phyloP scores from a whole-genome alignment of 2,329 filamentous ascomycete species.

The Hymenotorrendiella dingleyae region DNA sequence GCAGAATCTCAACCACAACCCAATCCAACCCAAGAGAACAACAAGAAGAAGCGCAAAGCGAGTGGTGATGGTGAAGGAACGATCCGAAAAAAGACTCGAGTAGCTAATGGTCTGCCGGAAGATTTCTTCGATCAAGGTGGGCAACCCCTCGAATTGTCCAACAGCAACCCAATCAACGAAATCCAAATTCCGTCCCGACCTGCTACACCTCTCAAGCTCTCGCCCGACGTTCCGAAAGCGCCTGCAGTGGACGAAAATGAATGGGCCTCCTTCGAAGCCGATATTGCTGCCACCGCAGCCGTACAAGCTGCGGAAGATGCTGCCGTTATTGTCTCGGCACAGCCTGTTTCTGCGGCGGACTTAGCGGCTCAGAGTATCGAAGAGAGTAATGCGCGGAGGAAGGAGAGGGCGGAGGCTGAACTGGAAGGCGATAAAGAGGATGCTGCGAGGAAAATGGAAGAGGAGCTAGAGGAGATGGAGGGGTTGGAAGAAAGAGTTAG shows the following conservation, averaged over 20 bases:
- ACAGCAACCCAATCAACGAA: conserved; percentile 34
- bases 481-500: conserved; percentile 67
- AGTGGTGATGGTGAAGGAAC: conserved; percentile 35
- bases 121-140: conserved; percentile 29
- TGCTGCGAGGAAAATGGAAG: conserved; percentile 64
- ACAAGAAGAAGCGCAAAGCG: conserved; percentile 47
- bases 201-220: conserved; percentile 46
- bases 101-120: conserved; percentile 31
- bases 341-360: conserved; percentile 60
- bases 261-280: conserved; percentile 82
- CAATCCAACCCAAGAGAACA: conserved; percentile 2
- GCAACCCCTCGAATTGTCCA: conserved; percentile 28
- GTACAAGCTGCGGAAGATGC: conserved; percentile 36
- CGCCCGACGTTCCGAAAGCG: conserved; percentile 35
- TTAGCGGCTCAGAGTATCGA: conserved; percentile 48
- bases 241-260: conserved; percentile 64
- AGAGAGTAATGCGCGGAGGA: conserved; percentile 42
- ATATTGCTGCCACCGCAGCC: conserved; percentile 52
- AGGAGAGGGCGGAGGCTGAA: conserved; percentile 46
- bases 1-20: conserved; percentile 6
- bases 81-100: conserved; percentile 38
- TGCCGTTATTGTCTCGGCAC: conserved; percentile 57
- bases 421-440: conserved; percentile 68
- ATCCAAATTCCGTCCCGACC: conserved; percentile 59
- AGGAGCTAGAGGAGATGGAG: conserved; percentile 80